A percentile compares a stretch with the other conserved stretches of the same genome.
These are phyloP conservation scores for Talaromyces sp. DNA, from an alignment of 2,329 filamentous ascomycete species.

Conservation along the genomic window DNA sequence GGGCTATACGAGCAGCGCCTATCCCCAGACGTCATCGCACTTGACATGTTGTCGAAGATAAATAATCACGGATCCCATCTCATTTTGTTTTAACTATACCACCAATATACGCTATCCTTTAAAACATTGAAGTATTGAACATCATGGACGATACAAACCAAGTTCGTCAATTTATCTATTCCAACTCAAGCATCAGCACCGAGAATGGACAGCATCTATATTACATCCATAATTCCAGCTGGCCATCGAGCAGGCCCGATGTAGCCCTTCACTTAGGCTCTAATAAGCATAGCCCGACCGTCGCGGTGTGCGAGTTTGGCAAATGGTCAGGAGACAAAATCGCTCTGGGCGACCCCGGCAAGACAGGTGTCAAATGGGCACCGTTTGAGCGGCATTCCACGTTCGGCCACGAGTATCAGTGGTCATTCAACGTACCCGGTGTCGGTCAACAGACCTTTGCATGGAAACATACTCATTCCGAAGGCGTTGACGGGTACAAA, in stretches of 20 bases:
- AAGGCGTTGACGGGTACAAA: conserved; percentile 28
- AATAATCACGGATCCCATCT: neutral
- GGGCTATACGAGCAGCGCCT: neutral
- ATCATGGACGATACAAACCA: neutral
- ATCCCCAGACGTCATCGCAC: neutral
- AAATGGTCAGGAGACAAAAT: conserved; percentile 34
- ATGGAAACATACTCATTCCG: conserved; percentile 33
- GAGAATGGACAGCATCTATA: neutral
- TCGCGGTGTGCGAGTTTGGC: conserved; percentile 32
- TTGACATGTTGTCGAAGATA: neutral
- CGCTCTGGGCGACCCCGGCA: conserved; percentile 31
- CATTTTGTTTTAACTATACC: no score
- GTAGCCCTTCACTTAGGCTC: neutral
- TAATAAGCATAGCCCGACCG: conserved; percentile 16
- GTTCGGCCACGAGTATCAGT: conserved; percentile 27
- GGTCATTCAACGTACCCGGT: conserved; percentile 19
- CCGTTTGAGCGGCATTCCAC: conserved; percentile 28
- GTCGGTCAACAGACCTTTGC: conserved; percentile 26
- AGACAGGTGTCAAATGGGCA: conserved; percentile 28
- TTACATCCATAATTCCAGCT: neutral
- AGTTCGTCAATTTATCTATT: neutral
- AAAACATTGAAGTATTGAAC: no score
- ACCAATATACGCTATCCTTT: no score
- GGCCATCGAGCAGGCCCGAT: neutral
- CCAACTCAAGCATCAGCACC: neutral